phyloP scores from a whole-genome alignment of 2,329 filamentous ascomycete genomes.

The Colletotrichum coccodes region DNA sequence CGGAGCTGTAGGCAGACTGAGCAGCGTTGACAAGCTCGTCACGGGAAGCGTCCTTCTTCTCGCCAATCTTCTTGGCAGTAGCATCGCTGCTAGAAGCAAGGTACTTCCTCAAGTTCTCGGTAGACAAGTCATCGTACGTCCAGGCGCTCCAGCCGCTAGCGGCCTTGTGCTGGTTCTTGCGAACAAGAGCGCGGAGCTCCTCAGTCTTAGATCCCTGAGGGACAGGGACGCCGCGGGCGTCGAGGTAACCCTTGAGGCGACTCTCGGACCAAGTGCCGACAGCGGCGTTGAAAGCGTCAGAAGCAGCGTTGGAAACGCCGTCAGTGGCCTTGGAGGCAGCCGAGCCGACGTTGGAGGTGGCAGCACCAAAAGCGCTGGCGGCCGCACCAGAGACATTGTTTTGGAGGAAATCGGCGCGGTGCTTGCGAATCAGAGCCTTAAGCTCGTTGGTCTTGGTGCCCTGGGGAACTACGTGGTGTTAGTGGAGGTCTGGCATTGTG shows the following conservation, averaged over 20 bases:
- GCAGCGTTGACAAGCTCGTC: constrained; percentile 78
- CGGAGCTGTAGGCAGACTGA: constrained; percentile 68
- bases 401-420: constrained; percentile 77
- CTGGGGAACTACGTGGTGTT: constrained; percentile 75
- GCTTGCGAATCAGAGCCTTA: constrained; percentile 87
- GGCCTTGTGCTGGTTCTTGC: constrained; percentile 77
- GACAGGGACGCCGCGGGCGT: constrained; percentile 79
- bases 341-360: constrained; percentile 80
- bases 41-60: constrained; percentile 73
- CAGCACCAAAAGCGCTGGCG: constrained; percentile 73
- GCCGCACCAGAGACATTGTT: constrained; percentile 70
- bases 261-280: constrained; percentile 77
- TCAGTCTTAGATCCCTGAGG: constrained; percentile 78
- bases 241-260: constrained; percentile 81
- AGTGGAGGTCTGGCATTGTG: not conserved
- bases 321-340: constrained; percentile 81
- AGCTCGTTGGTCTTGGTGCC: constrained; percentile 92
- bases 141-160: constrained; percentile 75
- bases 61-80: constrained; percentile 66
- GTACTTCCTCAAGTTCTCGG: constrained; percentile 74
- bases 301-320: constrained; percentile 67
- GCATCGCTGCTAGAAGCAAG: constrained; percentile 62
- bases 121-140: constrained; percentile 83
- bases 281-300: constrained; percentile 74
- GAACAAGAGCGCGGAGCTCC: constrained; percentile 79